Percentiles rank a stretch among this genome's conserved stretches.
Evolutionary conservation across 371 early-diverging fungal genomes (phyloP).

Genomic region (Mucor racemosus): DNA sequence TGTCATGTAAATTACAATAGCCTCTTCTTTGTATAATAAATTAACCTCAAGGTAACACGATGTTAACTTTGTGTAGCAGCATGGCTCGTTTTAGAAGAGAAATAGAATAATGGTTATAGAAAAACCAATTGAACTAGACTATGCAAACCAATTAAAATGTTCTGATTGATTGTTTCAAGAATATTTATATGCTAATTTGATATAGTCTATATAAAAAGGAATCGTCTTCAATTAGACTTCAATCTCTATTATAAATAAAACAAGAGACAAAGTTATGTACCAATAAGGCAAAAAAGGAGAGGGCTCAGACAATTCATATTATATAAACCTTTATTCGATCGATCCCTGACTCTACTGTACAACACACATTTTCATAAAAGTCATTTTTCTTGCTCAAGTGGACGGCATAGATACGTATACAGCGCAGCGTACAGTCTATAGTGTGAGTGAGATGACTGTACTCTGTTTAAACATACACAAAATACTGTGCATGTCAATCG

Average conservation of each 20-base stretch:
- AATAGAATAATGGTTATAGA: slow-evolving; percentile 13
- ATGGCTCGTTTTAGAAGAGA: slow-evolving; percentile 15
- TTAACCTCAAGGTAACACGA: slow-evolving; percentile 6
- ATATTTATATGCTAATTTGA: too few relatives aligned
- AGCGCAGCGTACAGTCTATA: too few relatives aligned
- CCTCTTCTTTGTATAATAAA: background rate
- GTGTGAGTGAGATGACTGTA: background rate
- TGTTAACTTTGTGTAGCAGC: slow-evolving; percentile 14
- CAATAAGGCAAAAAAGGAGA: slow-evolving; percentile 21
- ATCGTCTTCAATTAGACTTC: too few relatives aligned
- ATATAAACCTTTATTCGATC: slow-evolving; percentile 10
- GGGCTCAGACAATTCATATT: slow-evolving; percentile 17
- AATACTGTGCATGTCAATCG: background rate
- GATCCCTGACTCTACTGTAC: slow-evolving; percentile 15
- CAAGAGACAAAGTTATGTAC: background rate
- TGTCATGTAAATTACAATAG: slow-evolving; percentile 1
- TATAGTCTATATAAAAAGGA: too few relatives aligned
- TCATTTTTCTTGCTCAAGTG: background rate
- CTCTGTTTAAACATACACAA: background rate
- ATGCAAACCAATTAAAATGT: too few relatives aligned
- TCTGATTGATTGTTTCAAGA: too few relatives aligned
- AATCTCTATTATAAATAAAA: background rate
- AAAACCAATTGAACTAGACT: background rate
- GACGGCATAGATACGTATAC: too few relatives aligned
- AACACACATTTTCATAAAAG: slow-evolving; percentile 21